Conservation (phyloP, 2,329 filamentous ascomycete species). For the Pseudocercospora ulei region DNA sequence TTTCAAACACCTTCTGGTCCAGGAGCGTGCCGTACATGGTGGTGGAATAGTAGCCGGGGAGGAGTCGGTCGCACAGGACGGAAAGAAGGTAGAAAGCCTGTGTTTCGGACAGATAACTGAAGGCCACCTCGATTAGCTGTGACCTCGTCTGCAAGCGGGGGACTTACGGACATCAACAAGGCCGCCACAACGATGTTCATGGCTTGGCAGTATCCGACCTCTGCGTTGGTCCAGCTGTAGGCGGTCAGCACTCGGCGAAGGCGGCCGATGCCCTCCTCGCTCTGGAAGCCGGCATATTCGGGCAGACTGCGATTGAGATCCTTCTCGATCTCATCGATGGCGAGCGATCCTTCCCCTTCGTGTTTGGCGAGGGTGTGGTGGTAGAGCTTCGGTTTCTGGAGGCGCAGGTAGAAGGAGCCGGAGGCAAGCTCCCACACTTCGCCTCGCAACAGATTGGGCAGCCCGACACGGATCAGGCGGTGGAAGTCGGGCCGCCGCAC, state of each 20-base stretch:
- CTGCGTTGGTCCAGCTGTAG: slow-evolving; percentile 92
- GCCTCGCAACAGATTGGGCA: slow-evolving; percentile 84
- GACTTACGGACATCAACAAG: slow-evolving; percentile 62
- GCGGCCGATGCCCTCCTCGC: slow-evolving; percentile 83
- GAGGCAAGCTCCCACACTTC: slow-evolving; percentile 95
- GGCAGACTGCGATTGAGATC: slow-evolving; percentile 92
- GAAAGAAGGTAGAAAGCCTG: slow-evolving; percentile 94
- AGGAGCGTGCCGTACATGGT: slow-evolving; percentile 98
- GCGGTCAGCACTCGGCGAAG: slow-evolving; percentile 85
- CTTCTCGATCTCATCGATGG: slow-evolving; percentile 98
- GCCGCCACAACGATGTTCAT: slow-evolving; percentile 99
- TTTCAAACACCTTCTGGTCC: slow-evolving; percentile 96
- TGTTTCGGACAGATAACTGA: slow-evolving; percentile 81
- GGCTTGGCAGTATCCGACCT: slow-evolving; percentile 96
- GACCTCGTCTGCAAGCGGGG: slow-evolving; percentile 4
- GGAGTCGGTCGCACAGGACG: slow-evolving; percentile 77
- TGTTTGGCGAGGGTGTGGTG: slow-evolving; percentile 74
- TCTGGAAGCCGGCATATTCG: slow-evolving; percentile 95
- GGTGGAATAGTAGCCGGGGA: slow-evolving; percentile 94
- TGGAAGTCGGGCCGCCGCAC: slow-evolving; percentile 95
- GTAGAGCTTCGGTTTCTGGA: slow-evolving; percentile 78
- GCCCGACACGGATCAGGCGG: slow-evolving; percentile 87
- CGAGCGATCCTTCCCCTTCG: slow-evolving; percentile 76
- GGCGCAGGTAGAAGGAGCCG: slow-evolving; percentile 75
- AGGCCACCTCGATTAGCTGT: slow-evolving; percentile 27